Evolutionary conservation across 2,329 filamentous ascomycete species (phyloP), one percentile per base, ranked within the genome.

Genomic region (Cladosporium phlei): DNA sequence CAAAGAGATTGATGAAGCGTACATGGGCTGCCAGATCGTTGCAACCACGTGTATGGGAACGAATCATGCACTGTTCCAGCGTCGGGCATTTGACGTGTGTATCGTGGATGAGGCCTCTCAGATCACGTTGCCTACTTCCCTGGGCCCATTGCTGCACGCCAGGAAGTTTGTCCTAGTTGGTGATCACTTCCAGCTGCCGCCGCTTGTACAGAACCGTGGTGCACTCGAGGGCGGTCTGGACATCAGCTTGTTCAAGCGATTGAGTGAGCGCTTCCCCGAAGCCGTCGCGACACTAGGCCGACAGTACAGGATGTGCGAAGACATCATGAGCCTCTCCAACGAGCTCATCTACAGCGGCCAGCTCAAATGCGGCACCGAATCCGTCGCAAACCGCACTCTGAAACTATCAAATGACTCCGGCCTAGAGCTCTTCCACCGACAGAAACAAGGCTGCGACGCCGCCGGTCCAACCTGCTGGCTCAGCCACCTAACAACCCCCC

Each of bases 91-190:
- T 57, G 93, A 98, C 67, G 97, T 96, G 63, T 98, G 93, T 62
- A 97, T 98, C 52, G 91, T 98, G 3, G 93, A 98, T 55, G 93
- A 98, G 67, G 93, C 93, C 1, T 96, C 90, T 2, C 93, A 98
- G 60, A 97, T 98, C 62, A 98, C 93, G 0, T 72, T 98, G 16
- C 93, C 93, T 0, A 91, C 96, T 16, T 97, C 93, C 55, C 74
- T 97, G 0, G 93, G 93, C 0, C 93, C 93, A 0, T 94, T 98
- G 56, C 82, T 93, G 9, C 87, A 96, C 80, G 89, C 93, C 4
- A 81, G 80, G 40, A 95, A 86, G 0, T 98, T 98, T 66, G 87
- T 98, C 14, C 78, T 98, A 0, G 93, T 98, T 0, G 93, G 93
- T 11, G 93, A 98, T 64, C 93, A 98, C 66, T 93, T 95, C 62